A percentile compares a stretch with the other conserved stretches of the same genome.
Conservation (phyloP, 345 rosid species). For the Nephelium lappaceum region DNA sequence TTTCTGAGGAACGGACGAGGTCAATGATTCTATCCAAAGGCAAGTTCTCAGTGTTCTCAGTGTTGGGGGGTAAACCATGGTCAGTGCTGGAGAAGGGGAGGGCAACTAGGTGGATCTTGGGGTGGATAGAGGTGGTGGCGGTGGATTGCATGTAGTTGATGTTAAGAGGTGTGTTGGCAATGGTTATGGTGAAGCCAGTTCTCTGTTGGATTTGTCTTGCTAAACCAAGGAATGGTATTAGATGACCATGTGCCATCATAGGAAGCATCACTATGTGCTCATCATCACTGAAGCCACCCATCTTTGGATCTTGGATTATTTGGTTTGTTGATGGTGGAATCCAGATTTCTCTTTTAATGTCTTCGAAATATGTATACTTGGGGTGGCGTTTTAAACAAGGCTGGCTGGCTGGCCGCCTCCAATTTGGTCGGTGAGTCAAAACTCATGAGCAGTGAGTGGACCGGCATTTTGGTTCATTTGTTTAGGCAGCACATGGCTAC, state of each 20-base stretch:
- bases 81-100: slow-evolving; percentile 39
- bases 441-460: no score
- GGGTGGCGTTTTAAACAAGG: no score
- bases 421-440: no score
- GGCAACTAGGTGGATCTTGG: slow-evolving; percentile 30
- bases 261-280: slow-evolving; percentile 51
- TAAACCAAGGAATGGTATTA: slow-evolving; percentile 51
- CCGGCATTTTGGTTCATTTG: no score
- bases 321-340: no score
- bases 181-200: slow-evolving; percentile 36
- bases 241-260: slow-evolving; percentile 58
- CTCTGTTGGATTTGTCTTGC: slow-evolving; percentile 36
- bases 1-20: slow-evolving; percentile 21
- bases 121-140: slow-evolving; percentile 9
- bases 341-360: no score
- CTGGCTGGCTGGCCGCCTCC: no score
- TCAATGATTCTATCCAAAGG: slow-evolving; percentile 22
- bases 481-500: no score
- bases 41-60: slow-evolving; percentile 47
- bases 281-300: not conserved
- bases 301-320: not conserved
- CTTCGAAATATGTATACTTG: no score
- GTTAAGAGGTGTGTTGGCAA: slow-evolving; percentile 52
- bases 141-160: slow-evolving; percentile 36
- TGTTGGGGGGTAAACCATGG: slow-evolving; percentile 45